Evolutionary conservation across 1,284 basidiomycete species (phyloP), one percentile per base, ranked within the genome.

Genomic region (Ustilago lituana): DNA sequence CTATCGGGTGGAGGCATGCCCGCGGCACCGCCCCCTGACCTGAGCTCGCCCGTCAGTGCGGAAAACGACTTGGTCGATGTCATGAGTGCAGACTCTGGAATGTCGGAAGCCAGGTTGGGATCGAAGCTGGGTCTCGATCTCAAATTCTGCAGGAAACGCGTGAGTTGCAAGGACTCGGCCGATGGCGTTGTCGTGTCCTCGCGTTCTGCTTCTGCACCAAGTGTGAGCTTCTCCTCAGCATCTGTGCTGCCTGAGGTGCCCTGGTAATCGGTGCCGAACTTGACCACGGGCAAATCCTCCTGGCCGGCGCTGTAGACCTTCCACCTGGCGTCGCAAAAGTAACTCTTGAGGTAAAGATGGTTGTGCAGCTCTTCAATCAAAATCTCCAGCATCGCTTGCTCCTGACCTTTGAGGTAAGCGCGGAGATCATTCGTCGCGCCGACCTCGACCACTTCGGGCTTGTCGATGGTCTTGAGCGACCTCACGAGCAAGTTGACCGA

Each of bases 311-410:
- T 84, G 82, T 97, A 98, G 0, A 90, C 84, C 23, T 88, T 86
- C 96, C 96, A 99, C 40, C 95, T 88, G 9, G 88, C 87, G 72
- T 98, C 95, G 80, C 91, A 95, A 88, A 94, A 97, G 82, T 93
- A 94, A 7, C 91, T 93, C 81, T 96, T 98, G 58, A 99, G 87
- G 83, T 98, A 99, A n/a, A 99, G 84, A 82, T 98, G 96, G 76
- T 90, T 94, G 81, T 98, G 94, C 22, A 99, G 86, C 80, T 99
- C 96, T 73, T 99, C 96, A 15, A 96, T 86, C 49, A 98, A 84
- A 56, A 98, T 96, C 68, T 99, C 80, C 38, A 82, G 71, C 58
- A 82, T 77, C 7, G 74, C 63, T 12, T 73, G 73, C 85, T 98
- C 94, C 84, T 99, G 96, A 10, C 88, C 87, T 29, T 87, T 84